Conservation (phyloP, 768 basidiomycete species). For the Rhizopogon rudus region DNA sequence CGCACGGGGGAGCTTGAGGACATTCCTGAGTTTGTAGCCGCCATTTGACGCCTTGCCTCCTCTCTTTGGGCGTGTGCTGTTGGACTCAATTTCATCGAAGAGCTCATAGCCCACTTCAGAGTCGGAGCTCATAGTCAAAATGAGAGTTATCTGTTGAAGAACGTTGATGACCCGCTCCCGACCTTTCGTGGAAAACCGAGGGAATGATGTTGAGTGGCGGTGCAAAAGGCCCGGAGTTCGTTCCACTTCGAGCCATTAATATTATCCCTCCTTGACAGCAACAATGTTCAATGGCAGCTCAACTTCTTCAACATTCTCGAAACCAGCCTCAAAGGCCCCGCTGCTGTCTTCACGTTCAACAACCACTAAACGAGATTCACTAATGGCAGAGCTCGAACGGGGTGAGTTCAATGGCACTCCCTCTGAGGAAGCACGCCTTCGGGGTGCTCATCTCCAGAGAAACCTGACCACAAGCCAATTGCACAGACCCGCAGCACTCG, state of each 20-base stretch:
- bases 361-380: constrained; percentile 55
- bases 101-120: constrained; percentile 16
- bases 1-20: constrained; percentile 49
- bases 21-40: constrained; percentile 34
- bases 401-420: constrained; percentile 30
- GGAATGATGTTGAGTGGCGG: not conserved
- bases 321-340: not conserved
- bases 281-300: not conserved
- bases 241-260: too few relatives aligned
- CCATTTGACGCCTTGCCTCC: not conserved
- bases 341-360: constrained; percentile 22
- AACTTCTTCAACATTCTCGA: not conserved
- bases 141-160: not conserved
- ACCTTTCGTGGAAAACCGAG: not conserved
- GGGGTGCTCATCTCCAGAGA: not conserved
- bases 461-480: not conserved
- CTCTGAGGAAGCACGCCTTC: not conserved
- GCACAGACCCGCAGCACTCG: constrained; percentile 58
- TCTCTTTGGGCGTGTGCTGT: not conserved
- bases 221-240: not conserved
- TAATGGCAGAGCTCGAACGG: constrained; percentile 64
- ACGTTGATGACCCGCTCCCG: not conserved
- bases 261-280: too few relatives aligned
- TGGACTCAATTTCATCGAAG: constrained; percentile 9
- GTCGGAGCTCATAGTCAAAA: constrained; percentile 14